Percentiles rank a stretch among this genome's conserved stretches.
Evolutionary conservation across 768 basidiomycete genomes (phyloP).

Genomic region (Megacollybia marginata): DNA sequence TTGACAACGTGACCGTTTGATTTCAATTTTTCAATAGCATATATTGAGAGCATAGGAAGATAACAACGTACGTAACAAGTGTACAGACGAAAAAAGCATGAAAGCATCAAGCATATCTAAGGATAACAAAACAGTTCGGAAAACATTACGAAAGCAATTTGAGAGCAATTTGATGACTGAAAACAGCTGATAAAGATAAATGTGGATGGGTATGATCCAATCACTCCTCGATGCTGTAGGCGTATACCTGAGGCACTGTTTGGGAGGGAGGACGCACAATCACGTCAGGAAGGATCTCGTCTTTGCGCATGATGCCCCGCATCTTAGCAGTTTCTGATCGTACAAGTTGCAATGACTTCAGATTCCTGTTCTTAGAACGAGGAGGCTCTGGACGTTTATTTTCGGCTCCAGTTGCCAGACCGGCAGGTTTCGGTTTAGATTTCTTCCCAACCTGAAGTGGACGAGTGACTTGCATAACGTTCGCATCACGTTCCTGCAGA

Average conservation of each 20-base stretch:
- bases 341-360: constrained; percentile 54
- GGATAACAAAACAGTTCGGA: not conserved
- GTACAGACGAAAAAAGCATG: not conserved
- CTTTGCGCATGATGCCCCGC: constrained; percentile 48
- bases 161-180: constrained; percentile 4
- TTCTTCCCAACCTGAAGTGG: constrained; percentile 56
- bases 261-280: constrained; percentile 55
- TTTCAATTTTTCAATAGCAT: not conserved
- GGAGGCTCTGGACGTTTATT: constrained; percentile 20
- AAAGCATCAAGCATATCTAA: not conserved
- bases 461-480: constrained; percentile 31
- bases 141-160: not conserved
- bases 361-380: constrained; percentile 27
- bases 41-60: not conserved
- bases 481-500: constrained; percentile 49
- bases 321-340: constrained; percentile 59
- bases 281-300: constrained; percentile 52
- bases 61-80: not conserved
- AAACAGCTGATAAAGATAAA: constrained; percentile 5
- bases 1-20: not conserved
- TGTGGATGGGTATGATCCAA: constrained; percentile 12
- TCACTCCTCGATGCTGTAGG: constrained; percentile 36
- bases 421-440: constrained; percentile 28
- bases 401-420: constrained; percentile 21
- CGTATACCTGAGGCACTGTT: constrained; percentile 34